phyloP scores from a whole-genome alignment of 441 rosid genomes.

The Gossypium lobatum region DNA sequence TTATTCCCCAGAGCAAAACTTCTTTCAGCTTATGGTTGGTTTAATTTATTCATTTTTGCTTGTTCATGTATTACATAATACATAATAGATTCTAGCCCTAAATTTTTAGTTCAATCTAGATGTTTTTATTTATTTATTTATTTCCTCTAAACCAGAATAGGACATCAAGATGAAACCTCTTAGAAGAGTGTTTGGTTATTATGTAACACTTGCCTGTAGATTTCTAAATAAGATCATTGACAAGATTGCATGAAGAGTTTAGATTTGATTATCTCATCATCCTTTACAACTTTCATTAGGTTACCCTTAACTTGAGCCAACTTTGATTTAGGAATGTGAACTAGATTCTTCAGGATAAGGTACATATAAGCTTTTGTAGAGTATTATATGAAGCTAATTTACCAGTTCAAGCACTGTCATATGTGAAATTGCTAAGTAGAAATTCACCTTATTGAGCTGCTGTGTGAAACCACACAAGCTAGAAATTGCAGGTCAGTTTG shows the following conservation, averaged over 20 bases:
- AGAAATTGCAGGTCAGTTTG: background rate
- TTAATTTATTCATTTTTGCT: conserved; percentile 9
- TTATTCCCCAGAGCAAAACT: conserved; percentile 66
- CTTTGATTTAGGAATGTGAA: conserved; percentile 2
- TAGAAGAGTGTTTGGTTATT: background rate
- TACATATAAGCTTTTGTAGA: background rate
- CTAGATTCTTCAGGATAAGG: background rate
- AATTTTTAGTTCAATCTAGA: too few species aligned
- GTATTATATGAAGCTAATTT: background rate
- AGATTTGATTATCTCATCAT: background rate
- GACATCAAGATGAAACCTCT: background rate
- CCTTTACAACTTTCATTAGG: background rate
- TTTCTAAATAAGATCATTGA: background rate
- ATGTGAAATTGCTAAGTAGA: background rate
- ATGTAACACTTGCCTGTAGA: background rate
- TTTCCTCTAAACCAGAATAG: background rate
- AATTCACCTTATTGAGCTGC: background rate
- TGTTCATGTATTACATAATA: background rate
- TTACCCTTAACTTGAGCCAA: background rate
- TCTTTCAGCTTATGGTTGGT: conserved; percentile 74
- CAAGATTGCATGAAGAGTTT: background rate
- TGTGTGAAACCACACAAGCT: background rate
- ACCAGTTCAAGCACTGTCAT: background rate
- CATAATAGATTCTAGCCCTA: too few species aligned
- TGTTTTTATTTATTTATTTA: background rate